phyloP scores from a whole-genome alignment of 768 basidiomycete genomes.

The Pluteus cervinus region DNA sequence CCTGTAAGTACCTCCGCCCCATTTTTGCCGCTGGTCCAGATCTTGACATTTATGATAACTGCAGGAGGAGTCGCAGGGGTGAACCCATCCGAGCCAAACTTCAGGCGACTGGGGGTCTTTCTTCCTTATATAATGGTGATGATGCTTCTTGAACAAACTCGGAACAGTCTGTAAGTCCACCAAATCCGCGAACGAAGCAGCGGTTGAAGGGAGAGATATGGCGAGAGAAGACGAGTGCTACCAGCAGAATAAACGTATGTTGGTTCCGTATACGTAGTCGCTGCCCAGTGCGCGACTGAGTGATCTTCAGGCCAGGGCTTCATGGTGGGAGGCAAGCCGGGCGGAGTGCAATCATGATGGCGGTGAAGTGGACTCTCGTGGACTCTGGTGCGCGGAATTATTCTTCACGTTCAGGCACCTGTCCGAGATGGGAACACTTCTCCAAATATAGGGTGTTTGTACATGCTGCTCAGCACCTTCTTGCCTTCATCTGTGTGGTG shows the following conservation, averaged over 20 bases:
- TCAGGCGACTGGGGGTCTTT: too few relatives aligned
- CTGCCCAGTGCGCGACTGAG: too few relatives aligned
- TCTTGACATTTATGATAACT: slow-evolving; percentile 60
- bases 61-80: slow-evolving; percentile 46
- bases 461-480: too few relatives aligned
- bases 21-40: slow-evolving; percentile 68
- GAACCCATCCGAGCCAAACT: slow-evolving; percentile 55
- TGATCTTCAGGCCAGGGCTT: too few relatives aligned
- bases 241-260: neutral
- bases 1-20: slow-evolving; percentile 55
- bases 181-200: neutral
- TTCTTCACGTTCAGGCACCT: too few relatives aligned
- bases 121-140: slow-evolving; percentile 1
- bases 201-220: neutral
- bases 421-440: too few relatives aligned
- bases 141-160: neutral
- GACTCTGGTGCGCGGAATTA: too few relatives aligned
- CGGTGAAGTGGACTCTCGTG: too few relatives aligned
- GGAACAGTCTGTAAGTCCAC: neutral
- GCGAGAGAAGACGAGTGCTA: neutral
- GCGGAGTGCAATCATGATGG: too few relatives aligned
- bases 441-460: too few relatives aligned
- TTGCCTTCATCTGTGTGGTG: too few relatives aligned
- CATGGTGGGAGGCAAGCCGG: too few relatives aligned
- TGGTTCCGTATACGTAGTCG: neutral